phyloP scores from a whole-genome alignment of 345 rosid species.

The Camelina neglecta region DNA sequence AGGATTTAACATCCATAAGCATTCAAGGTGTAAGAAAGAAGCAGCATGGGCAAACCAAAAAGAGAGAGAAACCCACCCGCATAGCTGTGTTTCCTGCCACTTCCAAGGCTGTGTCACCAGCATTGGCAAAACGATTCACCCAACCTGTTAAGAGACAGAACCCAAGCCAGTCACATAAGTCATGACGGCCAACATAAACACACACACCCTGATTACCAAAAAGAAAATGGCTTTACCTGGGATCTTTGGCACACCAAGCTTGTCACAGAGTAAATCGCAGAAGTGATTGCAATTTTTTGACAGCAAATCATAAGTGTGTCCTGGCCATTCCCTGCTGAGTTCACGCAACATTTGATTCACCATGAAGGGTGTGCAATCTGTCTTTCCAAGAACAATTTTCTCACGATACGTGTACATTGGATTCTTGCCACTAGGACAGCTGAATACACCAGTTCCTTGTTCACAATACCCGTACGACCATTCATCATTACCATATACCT shows the following conservation, averaged over 20 bases:
- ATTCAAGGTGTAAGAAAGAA: slow-evolving; percentile 9
- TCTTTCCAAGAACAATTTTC: slow-evolving; percentile 71
- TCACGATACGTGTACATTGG: slow-evolving; percentile 93
- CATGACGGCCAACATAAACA: not conserved
- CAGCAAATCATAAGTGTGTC: slow-evolving; percentile 73
- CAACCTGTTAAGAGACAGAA: slow-evolving; percentile 63
- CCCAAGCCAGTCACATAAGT: not conserved
- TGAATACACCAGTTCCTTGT: slow-evolving; percentile 90
- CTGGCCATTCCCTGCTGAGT: slow-evolving; percentile 91
- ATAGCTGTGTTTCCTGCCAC: slow-evolving; percentile 88
- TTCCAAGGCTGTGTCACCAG: slow-evolving; percentile 90
- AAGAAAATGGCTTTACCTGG: slow-evolving; percentile 61
- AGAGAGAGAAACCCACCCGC: slow-evolving; percentile 54
- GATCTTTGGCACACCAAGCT: slow-evolving; percentile 87
- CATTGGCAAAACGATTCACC: slow-evolving; percentile 97
- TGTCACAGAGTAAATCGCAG: slow-evolving; percentile 83
- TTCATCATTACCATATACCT: slow-evolving; percentile 90
- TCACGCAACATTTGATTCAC: slow-evolving; percentile 83
- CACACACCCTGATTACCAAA: not conserved
- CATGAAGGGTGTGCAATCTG: slow-evolving; percentile 60
- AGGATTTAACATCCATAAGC: not conserved
- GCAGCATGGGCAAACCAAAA: not conserved
- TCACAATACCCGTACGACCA: slow-evolving; percentile 98
- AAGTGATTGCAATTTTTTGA: slow-evolving; percentile 96
- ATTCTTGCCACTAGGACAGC: slow-evolving; percentile 40